These are phyloP conservation scores for Colletotrichum godetiae DNA, from an alignment of 2,329 filamentous ascomycete species.

Conservation along the genomic window DNA sequence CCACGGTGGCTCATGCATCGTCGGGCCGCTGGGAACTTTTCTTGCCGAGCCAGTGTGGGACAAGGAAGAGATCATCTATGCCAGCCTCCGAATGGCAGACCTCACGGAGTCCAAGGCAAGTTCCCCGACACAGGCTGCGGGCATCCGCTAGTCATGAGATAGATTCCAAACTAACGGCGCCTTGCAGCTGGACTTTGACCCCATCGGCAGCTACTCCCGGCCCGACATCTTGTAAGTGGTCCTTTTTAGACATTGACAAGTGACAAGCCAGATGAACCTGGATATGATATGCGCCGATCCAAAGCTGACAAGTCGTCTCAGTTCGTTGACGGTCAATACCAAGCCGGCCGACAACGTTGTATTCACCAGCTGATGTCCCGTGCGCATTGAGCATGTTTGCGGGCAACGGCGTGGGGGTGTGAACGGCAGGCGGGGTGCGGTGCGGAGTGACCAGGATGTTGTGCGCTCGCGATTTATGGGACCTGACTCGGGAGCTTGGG, in stretches of 20 bases:
- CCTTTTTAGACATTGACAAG: conserved; percentile 14
- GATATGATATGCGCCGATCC: not conserved
- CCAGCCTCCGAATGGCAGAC: conserved; percentile 47
- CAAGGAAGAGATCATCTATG: conserved; percentile 51
- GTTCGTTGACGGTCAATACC: conserved; percentile 44
- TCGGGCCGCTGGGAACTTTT: conserved; percentile 51
- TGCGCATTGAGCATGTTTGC: not conserved
- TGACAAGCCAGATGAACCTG: conserved; percentile 2
- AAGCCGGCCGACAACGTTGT: conserved; percentile 44
- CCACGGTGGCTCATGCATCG: conserved; percentile 53
- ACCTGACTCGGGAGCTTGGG: conserved; percentile 21
- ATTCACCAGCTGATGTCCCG: conserved; percentile 37
- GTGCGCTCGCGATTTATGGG: conserved; percentile 5
- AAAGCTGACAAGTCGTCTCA: conserved; percentile 26
- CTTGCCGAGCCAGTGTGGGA: conserved; percentile 53
- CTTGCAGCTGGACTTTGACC: conserved; percentile 53
- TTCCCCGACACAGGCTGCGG: not conserved
- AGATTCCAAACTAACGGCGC: conserved; percentile 4
- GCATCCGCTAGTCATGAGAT: not conserved
- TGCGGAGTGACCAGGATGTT: conserved; percentile 10
- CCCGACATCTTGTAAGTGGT: conserved; percentile 53
- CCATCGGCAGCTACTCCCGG: conserved; percentile 53
- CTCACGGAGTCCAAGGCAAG: conserved; percentile 51
- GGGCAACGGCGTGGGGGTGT: not conserved
- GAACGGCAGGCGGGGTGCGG: not conserved